These are phyloP conservation scores for Orychophragmus violaceus DNA, from an alignment of 345 rosid species.

Conservation along the genomic window DNA sequence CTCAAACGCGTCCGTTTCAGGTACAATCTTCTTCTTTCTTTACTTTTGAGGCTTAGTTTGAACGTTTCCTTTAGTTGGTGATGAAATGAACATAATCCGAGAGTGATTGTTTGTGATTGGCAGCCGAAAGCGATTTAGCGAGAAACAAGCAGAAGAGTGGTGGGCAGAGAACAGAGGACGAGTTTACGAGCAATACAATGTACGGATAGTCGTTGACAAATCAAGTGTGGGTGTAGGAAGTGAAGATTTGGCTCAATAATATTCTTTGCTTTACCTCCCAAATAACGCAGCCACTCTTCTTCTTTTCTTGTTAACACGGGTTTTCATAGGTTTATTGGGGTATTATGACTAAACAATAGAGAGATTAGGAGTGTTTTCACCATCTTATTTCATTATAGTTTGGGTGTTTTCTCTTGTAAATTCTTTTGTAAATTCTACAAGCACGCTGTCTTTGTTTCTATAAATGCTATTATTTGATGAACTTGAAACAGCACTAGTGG, in stretches of 20 bases:
- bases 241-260: conserved; percentile 61
- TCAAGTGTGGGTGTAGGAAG: too few relatives aligned
- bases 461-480: neutral
- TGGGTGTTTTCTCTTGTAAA: conserved; percentile 23
- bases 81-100: neutral
- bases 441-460: neutral
- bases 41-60: neutral
- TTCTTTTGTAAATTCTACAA: conserved; percentile 20
- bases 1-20: too few relatives aligned
- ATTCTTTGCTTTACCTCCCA: neutral
- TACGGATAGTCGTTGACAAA: too few relatives aligned
- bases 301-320: too few relatives aligned
- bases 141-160: too few relatives aligned
- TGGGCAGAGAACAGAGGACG: too few relatives aligned
- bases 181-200: too few relatives aligned
- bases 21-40: conserved; percentile 29
- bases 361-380: conserved; percentile 10
- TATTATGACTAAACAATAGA: neutral
- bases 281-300: too few relatives aligned
- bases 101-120: too few relatives aligned
- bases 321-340: conserved; percentile 9
- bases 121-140: too few relatives aligned
- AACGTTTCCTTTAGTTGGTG: too few relatives aligned
- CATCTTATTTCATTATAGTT: conserved; percentile 5
- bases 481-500: too few relatives aligned